Evolutionary conservation across 2,329 filamentous ascomycete genomes (phyloP).

Genomic region (Chlorencoelia australis): DNA sequence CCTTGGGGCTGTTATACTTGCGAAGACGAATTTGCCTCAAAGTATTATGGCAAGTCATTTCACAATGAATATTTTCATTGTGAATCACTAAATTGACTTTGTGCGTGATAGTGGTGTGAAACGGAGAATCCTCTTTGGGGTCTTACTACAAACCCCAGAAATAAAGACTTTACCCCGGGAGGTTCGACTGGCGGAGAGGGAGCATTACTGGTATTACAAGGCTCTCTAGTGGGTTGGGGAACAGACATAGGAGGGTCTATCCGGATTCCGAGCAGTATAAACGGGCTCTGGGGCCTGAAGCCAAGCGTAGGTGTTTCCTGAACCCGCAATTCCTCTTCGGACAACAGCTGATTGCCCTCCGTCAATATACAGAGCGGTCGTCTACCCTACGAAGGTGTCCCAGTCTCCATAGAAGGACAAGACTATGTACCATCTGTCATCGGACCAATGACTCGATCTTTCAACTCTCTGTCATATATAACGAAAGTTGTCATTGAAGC

Average conservation of each 20-base stretch:
- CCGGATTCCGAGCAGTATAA: not conserved
- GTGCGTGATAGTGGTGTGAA: no score
- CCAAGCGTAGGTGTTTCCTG: no score
- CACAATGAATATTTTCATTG: no score
- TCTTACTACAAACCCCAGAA: slow-evolving; percentile 31
- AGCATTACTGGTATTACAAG: slow-evolving; percentile 20
- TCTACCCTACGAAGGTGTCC: not conserved
- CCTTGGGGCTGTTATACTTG: slow-evolving; percentile 66
- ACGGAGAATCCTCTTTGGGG: slow-evolving; percentile 34
- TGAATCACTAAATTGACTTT: no score
- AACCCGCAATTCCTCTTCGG: no score
- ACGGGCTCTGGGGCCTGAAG: not conserved
- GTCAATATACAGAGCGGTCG: not conserved
- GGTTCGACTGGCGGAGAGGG: slow-evolving; percentile 25
- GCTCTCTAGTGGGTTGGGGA: slow-evolving; percentile 21
- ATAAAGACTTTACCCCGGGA: slow-evolving; percentile 20
- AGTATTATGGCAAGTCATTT: no score
- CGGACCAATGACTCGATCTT: not conserved
- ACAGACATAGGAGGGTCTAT: slow-evolving; percentile 20
- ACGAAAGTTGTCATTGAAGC: slow-evolving; percentile 4
- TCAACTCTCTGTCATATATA: not conserved
- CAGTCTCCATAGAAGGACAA: not conserved
- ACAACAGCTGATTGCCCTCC: no score
- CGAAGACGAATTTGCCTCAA: no score
- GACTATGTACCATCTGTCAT: not conserved